A percentile compares a stretch with the other conserved stretches of the same genome.
Conservation (phyloP, 2,329 filamentous ascomycete species). For the Neurospora sp. region DNA sequence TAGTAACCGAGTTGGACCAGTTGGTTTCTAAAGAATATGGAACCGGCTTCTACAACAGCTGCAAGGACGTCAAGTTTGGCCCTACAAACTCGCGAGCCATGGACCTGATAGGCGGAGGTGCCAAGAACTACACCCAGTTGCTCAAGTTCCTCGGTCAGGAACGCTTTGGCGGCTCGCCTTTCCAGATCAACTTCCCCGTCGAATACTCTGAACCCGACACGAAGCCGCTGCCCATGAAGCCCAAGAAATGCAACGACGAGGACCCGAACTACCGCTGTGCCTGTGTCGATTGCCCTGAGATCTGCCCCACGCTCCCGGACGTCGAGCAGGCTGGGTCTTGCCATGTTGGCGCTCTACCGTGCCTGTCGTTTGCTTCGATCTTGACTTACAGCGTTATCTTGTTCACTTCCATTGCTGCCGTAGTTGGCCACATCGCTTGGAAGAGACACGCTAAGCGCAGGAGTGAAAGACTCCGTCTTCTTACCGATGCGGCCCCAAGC, state of each 20-base stretch:
- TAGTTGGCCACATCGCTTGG: constrained; percentile 69
- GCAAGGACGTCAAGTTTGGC: constrained; percentile 98
- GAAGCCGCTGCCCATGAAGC: constrained; percentile 57
- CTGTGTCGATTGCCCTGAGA: constrained; percentile 82
- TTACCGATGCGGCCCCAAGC: constrained; percentile 74
- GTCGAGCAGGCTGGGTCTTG: constrained; percentile 64
- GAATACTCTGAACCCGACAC: constrained; percentile 58
- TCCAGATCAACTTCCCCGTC: constrained; percentile 89
- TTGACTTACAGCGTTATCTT: constrained; percentile 73
- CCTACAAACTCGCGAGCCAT: constrained; percentile 90
- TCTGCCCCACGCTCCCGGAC: constrained; percentile 73
- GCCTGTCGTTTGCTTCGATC: constrained; percentile 86
- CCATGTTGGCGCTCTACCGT: constrained; percentile 79
- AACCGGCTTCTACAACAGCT: constrained; percentile 86
- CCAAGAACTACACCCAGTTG: constrained; percentile 79
- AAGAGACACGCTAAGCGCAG: constrained; percentile 63
- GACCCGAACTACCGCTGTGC: constrained; percentile 82
- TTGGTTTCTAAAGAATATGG: constrained; percentile 78
- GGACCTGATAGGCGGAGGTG: constrained; percentile 90
- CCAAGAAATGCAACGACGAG: constrained; percentile 83
- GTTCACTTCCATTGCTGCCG: constrained; percentile 52
- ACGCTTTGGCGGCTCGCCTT: constrained; percentile 83
- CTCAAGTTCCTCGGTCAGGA: constrained; percentile 90
- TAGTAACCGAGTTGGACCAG: constrained; percentile 88
- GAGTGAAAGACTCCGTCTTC: constrained; percentile 71